These are phyloP conservation scores for Passiflora organensis DNA, from an alignment of 345 rosid species.

Conservation along the genomic window DNA sequence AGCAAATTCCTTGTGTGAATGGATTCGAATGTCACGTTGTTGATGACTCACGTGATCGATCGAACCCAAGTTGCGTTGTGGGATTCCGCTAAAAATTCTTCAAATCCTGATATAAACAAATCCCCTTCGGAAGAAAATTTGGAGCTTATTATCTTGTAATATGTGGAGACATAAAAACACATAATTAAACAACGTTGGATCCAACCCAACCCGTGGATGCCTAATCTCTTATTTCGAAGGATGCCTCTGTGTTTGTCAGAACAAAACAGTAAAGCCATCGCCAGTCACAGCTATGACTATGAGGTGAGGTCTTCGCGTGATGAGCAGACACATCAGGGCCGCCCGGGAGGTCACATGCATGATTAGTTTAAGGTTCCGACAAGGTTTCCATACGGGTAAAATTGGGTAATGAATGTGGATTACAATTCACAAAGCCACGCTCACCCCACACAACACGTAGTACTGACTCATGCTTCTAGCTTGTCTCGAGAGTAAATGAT, in stretches of 20 bases:
- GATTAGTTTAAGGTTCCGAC: neutral
- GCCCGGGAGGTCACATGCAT: too few relatives aligned
- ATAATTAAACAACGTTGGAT: constrained; percentile 41
- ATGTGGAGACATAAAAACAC: neutral
- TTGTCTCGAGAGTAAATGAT: too few relatives aligned
- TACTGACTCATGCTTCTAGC: too few relatives aligned
- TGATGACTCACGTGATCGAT: too few relatives aligned
- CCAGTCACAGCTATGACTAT: too few relatives aligned
- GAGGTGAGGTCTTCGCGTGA: too few relatives aligned
- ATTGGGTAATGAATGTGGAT: neutral
- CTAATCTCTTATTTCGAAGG: constrained; percentile 42
- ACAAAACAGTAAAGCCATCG: neutral
- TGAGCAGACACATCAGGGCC: neutral
- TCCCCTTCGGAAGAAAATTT: constrained; percentile 3
- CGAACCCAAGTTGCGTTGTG: too few relatives aligned
- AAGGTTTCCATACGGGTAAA: neutral
- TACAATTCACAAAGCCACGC: constrained; percentile 9
- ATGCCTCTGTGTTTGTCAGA: constrained; percentile 25
- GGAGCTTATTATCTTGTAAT: constrained; percentile 16
- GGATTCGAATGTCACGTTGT: neutral
- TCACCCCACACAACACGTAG: neutral
- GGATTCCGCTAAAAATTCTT: constrained; percentile 15
- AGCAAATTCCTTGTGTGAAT: too few relatives aligned
- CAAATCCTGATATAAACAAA: constrained; percentile 13
- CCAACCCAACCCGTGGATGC: constrained; percentile 29